Conservation (phyloP, 2,329 filamentous ascomycete species). For the Sarocladium strictum region DNA sequence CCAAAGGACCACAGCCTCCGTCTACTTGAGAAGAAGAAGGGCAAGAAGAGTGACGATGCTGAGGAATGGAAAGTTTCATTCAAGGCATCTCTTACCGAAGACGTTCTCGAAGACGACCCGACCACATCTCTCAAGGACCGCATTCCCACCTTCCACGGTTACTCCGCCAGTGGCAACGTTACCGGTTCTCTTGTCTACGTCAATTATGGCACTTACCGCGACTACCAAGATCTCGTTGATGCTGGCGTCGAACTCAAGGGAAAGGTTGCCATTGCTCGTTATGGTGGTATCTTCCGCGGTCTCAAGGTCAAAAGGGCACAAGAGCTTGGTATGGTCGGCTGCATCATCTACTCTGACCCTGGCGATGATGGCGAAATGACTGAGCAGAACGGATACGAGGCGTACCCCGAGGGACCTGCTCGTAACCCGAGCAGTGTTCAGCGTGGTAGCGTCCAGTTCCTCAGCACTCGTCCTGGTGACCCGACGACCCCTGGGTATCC, state of each 20-base stretch:
- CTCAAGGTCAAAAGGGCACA: constrained; percentile 80
- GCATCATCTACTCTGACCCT: constrained; percentile 76
- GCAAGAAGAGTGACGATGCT: constrained; percentile 24
- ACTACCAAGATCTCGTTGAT: constrained; percentile 74
- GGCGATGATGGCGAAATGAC: constrained; percentile 77
- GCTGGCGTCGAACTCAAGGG: constrained; percentile 68
- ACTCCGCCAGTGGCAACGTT: constrained; percentile 87
- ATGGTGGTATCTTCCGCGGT: constrained; percentile 72
- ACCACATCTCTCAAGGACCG: constrained; percentile 67
- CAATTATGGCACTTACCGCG: constrained; percentile 82
- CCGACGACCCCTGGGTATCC: constrained; percentile 93
- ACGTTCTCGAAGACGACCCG: constrained; percentile 75
- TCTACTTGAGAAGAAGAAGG: constrained; percentile 47
- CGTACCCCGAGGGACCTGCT: constrained; percentile 77
- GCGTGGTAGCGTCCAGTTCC: constrained; percentile 76
- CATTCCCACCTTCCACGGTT: constrained; percentile 90
- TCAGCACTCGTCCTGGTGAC: constrained; percentile 65
- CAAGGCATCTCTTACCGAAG: constrained; percentile 76
- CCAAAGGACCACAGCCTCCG: constrained; percentile 65
- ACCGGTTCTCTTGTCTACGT: constrained; percentile 82
- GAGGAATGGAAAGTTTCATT: constrained; percentile 58
- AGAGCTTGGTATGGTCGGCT: constrained; percentile 76
- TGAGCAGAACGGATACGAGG: constrained; percentile 63
- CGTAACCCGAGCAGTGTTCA: constrained; percentile 86
- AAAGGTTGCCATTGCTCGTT: constrained; percentile 73